Evolutionary conservation across 2,329 filamentous ascomycete species (phyloP), one percentile per base, ranked within the genome.

Genomic region (Clonostachys solani): DNA sequence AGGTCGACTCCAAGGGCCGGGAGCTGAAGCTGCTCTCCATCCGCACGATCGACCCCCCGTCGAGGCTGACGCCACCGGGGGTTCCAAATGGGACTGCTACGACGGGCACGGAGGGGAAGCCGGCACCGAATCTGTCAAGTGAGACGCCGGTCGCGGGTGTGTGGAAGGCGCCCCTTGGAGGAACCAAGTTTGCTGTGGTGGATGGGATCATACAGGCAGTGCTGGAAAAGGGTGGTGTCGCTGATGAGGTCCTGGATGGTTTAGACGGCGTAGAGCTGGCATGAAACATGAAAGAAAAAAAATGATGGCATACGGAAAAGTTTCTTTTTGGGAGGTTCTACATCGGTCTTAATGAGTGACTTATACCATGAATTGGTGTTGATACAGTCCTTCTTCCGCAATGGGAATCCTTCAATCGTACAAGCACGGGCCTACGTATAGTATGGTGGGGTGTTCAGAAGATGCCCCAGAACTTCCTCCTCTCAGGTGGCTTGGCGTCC

Each of bases 111-210:
- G 61, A 68, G 57, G 56, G 66, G 40, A 42, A 42, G 49, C 55
- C 52, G n/a, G 63, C 60, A 12, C 57, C 57, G 9, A 33, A 33
- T 63, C 65, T 13, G 76, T 83, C 50, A 80, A 81, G 40, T 74
- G 18, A 44, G 42, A 42, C 80, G 47, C 69, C 78, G 33, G 72
- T 74, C 18, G 84, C 87, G 49, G 86, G 89, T 3, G 89, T 96
- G 29, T 96, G 92, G 92, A 87, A 82, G 58, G 87, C 92, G 37
- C 87, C 89, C 33, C 68, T 91, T 33, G 92, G 92, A 37, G 92
- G 92, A 3, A 83, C 92, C 36, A 91, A 88, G 71, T 81, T 90
- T 57, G 74, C 69, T 5, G 73, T 94, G 16, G 69, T 97, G 54
- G 79, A 83, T 45, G 75, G 78, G 46, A 88, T 96, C 69, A 82